Conservation (phyloP, 768 basidiomycete genomes). For the Xerocomus potaroensis region DNA sequence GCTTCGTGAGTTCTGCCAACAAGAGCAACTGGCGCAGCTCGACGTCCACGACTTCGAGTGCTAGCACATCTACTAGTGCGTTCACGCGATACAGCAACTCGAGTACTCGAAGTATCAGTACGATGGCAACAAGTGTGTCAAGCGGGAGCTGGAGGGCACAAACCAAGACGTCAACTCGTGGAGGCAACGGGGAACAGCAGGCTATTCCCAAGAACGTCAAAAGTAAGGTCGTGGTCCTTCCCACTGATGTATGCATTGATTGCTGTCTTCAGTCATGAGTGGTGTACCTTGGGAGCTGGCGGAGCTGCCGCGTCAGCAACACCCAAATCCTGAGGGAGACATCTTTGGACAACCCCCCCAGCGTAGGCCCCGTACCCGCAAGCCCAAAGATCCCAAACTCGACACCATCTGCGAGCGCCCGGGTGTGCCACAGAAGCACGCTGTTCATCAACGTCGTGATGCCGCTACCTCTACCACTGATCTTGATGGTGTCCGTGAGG, state of each 20-base stretch:
- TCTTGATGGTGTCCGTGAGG: conserved; percentile 38
- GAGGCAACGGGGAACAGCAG: conserved; percentile 22
- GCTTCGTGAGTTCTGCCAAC: conserved; percentile 43
- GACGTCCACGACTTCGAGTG: conserved; percentile 63
- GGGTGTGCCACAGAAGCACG: conserved; percentile 37
- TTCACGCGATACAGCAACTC: conserved; percentile 76
- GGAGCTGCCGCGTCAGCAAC: conserved; percentile 63
- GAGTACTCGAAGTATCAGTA: conserved; percentile 69
- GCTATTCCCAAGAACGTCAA: conserved; percentile 70
- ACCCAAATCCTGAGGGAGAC: conserved; percentile 58
- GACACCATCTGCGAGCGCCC: conserved; percentile 78
- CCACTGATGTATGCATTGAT: neutral
- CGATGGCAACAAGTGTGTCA: conserved; percentile 77
- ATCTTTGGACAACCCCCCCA: conserved; percentile 52
- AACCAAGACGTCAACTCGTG: conserved; percentile 14
- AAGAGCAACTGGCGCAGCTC: conserved; percentile 72
- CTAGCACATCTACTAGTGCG: conserved; percentile 62
- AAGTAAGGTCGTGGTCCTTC: conserved; percentile 46
- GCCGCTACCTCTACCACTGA: conserved; percentile 76
- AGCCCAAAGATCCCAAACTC: conserved; percentile 60
- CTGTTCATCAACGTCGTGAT: conserved; percentile 49
- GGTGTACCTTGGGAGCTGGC: conserved; percentile 75
- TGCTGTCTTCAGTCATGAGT: conserved; percentile 51
- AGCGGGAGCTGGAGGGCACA: conserved; percentile 68
- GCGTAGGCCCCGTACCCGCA: conserved; percentile 65